Percentiles rank a stretch among this genome's conserved stretches.
phyloP scores from a whole-genome alignment of 2,329 filamentous ascomycete genomes.

The Cryphonectria radicalis region DNA sequence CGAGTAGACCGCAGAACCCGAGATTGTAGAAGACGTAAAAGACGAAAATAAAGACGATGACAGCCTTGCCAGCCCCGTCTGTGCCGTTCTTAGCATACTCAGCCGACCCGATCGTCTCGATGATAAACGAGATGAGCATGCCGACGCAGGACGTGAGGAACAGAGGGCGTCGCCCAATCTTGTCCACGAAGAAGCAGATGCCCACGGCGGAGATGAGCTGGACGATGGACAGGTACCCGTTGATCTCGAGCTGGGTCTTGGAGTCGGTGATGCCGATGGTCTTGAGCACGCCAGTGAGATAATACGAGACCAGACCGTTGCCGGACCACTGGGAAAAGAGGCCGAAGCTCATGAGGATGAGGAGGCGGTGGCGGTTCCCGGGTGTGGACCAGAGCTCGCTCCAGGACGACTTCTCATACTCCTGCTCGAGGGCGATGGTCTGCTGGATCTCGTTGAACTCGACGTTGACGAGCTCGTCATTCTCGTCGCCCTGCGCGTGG shows the following conservation, averaged over 20 bases:
- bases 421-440: constrained; percentile 48
- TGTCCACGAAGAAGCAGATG: constrained; percentile 36
- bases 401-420: constrained; percentile 51
- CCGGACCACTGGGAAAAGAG: constrained; percentile 64
- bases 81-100: constrained; percentile 29
- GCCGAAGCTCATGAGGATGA: constrained; percentile 58
- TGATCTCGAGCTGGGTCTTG: constrained; percentile 38
- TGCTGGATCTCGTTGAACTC: constrained; percentile 50
- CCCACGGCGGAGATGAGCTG: constrained; percentile 33
- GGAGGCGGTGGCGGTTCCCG: constrained; percentile 57
- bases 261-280: constrained; percentile 40
- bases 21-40: constrained; percentile 37
- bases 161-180: constrained; percentile 34
- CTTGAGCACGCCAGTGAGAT: constrained; percentile 41
- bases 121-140: constrained; percentile 35
- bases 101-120: constrained; percentile 34
- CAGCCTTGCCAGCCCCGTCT: constrained; percentile 36
- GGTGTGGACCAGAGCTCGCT: constrained; percentile 50
- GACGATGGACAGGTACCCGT: constrained; percentile 34
- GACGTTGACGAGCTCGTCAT: constrained; percentile 45
- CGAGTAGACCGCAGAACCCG: constrained; percentile 35
- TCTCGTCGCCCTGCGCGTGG: constrained; percentile 43
- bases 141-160: constrained; percentile 33
- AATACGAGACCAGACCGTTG: constrained; percentile 53
- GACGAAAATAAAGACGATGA: constrained; percentile 36